Evolutionary conservation across 805 yeast species (phyloP).

Genomic region (Pichia nakasei): DNA sequence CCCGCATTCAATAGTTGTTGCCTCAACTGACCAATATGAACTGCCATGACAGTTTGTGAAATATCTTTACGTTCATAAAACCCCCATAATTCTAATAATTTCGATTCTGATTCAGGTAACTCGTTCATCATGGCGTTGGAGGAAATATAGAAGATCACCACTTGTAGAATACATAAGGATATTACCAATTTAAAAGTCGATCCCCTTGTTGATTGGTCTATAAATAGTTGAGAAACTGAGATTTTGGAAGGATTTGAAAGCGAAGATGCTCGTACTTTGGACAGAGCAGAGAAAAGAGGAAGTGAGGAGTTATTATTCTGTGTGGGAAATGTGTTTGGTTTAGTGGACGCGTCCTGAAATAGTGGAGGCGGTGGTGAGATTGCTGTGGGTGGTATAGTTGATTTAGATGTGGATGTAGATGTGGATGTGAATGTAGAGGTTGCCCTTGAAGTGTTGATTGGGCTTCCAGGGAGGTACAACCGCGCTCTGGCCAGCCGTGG

Average conservation of each 20-base stretch:
- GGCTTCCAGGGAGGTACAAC: too few species aligned
- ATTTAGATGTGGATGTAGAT: too few species aligned
- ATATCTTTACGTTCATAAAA: slow-evolving; percentile 15
- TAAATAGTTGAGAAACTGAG: slow-evolving; percentile 3
- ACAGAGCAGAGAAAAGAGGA: too few species aligned
- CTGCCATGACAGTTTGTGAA: slow-evolving; percentile 18
- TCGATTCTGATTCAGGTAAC: slow-evolving; percentile 3
- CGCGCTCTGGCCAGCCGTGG: too few species aligned
- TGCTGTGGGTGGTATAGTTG: too few species aligned
- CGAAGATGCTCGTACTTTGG: too few species aligned
- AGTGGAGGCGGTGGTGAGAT: neutral
- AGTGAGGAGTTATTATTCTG: too few species aligned
- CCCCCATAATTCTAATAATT: slow-evolving; percentile 8
- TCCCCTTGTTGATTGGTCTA: slow-evolving; percentile 1
- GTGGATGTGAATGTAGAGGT: too few species aligned
- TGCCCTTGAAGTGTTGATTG: too few species aligned
- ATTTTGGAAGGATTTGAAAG: neutral
- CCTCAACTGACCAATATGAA: slow-evolving; percentile 16
- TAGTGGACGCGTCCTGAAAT: neutral
- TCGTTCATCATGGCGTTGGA: neutral
- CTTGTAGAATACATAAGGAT: neutral
- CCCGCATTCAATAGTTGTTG: slow-evolving; percentile 14
- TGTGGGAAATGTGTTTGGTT: neutral
- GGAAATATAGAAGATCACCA: neutral
- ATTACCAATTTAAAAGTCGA: neutral